phyloP scores from a whole-genome alignment of 106 monocot species.

The Phalaenopsis aphrodite region DNA sequence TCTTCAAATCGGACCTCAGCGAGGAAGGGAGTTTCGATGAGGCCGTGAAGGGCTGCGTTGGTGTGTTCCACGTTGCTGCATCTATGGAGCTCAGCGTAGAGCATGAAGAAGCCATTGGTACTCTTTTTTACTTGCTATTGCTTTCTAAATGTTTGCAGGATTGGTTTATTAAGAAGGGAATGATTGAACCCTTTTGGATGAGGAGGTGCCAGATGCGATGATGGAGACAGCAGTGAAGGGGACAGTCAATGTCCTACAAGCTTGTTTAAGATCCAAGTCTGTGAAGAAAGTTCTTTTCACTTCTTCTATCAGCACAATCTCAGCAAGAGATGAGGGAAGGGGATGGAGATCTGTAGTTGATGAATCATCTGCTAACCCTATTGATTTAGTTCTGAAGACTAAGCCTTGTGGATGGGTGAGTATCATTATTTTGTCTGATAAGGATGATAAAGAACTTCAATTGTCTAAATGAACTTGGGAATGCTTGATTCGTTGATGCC shows the following conservation, averaged over 20 bases:
- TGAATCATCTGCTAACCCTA: constrained; percentile 29
- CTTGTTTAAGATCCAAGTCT: constrained; percentile 27
- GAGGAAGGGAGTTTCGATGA: constrained; percentile 69
- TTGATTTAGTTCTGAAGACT: constrained; percentile 22
- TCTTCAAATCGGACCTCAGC: constrained; percentile 46
- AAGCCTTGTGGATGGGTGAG: constrained; percentile 58
- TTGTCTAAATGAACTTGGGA: too few species aligned
- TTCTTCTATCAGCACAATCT: constrained; percentile 68
- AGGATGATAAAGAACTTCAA: too few species aligned
- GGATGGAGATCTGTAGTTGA: constrained; percentile 32
- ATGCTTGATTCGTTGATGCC: too few species aligned
- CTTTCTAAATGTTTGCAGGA: too few species aligned
- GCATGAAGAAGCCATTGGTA: constrained; percentile 29
- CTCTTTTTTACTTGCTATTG: too few species aligned
- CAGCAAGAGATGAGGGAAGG: constrained; percentile 27
- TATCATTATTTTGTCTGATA: background rate
- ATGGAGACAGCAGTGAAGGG: constrained; percentile 41
- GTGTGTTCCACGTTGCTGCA: constrained; percentile 67
- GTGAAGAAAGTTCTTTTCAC: constrained; percentile 52
- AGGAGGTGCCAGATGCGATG: background rate
- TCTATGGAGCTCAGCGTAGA: constrained; percentile 38
- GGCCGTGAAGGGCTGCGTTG: constrained; percentile 38
- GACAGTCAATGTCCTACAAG: constrained; percentile 37
- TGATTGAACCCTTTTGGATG: too few species aligned
- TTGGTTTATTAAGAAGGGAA: too few species aligned